phyloP scores from a whole-genome alignment of 495 filamentous ascomycete genomes.

The Arthonia radiata region DNA sequence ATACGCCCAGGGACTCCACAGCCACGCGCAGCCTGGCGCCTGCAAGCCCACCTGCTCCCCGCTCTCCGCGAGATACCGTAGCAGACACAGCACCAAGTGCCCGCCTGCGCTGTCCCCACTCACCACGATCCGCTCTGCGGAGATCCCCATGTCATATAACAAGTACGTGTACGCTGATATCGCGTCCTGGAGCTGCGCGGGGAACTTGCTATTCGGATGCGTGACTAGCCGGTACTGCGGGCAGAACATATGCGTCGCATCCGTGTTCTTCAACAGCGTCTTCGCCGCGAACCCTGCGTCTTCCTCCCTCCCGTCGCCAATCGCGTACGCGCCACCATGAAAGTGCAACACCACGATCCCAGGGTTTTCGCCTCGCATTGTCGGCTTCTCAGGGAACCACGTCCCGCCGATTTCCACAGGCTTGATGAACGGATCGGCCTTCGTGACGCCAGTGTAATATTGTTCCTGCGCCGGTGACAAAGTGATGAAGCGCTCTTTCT shows the following conservation, averaged over 20 bases:
- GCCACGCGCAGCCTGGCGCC: slow-evolving; percentile 3
- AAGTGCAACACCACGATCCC: too few relatives aligned
- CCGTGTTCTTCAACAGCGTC: slow-evolving; percentile 7
- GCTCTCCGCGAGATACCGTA: too few relatives aligned
- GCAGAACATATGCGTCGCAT: slow-evolving; percentile 8
- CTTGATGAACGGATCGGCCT: too few relatives aligned
- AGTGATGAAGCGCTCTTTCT: slow-evolving; percentile 12
- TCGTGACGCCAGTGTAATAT: too few relatives aligned
- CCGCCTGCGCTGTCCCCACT: too few relatives aligned
- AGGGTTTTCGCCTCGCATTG: too few relatives aligned
- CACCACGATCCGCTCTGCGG: too few relatives aligned
- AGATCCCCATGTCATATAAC: too few relatives aligned
- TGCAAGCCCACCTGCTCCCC: slow-evolving; percentile 5
- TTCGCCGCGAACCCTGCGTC: slow-evolving; percentile 14
- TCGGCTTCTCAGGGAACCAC: too few relatives aligned
- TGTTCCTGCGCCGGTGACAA: slow-evolving; percentile 10
- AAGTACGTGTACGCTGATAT: too few relatives aligned
- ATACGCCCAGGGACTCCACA: slow-evolving; percentile 12
- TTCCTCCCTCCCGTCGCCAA: slow-evolving; percentile 15
- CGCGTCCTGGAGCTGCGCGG: slow-evolving; percentile 20
- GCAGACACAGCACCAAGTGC: too few relatives aligned
- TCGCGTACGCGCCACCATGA: slow-evolving; percentile 25
- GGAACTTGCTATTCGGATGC: slow-evolving; percentile 13
- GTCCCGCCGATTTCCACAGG: too few relatives aligned
- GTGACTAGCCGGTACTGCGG: slow-evolving; percentile 18